A percentile compares a stretch with the other conserved stretches of the same genome.
phyloP scores from a whole-genome alignment of 129 eudicot species.

The Centrapalus pauciflorus region DNA sequence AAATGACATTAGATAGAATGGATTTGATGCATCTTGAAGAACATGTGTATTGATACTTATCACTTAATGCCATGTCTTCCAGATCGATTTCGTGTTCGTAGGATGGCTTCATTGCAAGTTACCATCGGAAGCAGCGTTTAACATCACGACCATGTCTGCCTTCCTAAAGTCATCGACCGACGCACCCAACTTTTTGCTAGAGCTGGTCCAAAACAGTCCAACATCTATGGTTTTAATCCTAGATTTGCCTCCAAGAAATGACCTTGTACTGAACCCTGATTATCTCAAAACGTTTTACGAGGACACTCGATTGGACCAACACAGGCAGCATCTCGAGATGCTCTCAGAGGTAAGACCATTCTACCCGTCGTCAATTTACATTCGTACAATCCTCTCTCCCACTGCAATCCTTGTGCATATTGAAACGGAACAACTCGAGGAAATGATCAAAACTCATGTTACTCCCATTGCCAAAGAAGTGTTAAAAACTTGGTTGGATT shows the following conservation, averaged over 20 bases:
- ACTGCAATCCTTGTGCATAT: slow-evolving; percentile 55
- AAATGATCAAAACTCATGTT: slow-evolving; percentile 53
- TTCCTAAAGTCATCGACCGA: slow-evolving; percentile 68
- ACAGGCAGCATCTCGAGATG: slow-evolving; percentile 51
- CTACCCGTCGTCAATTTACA: slow-evolving; percentile 60
- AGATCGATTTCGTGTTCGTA: slow-evolving; percentile 80
- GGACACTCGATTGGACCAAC: slow-evolving; percentile 63
- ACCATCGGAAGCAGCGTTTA: slow-evolving; percentile 78
- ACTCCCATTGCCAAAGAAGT: slow-evolving; percentile 52
- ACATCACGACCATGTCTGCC: slow-evolving; percentile 70
- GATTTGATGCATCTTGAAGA: not conserved
- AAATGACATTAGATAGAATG: too few relatives aligned
- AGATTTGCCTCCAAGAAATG: slow-evolving; percentile 80
- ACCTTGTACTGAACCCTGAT: slow-evolving; percentile 63
- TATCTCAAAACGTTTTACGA: slow-evolving; percentile 87
- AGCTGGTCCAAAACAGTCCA: slow-evolving; percentile 71
- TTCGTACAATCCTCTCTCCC: slow-evolving; percentile 69
- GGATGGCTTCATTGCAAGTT: slow-evolving; percentile 82
- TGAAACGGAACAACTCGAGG: slow-evolving; percentile 52
- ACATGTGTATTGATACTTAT: too few relatives aligned
- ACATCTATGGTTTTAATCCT: slow-evolving; percentile 65
- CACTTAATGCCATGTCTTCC: slow-evolving; percentile 11
- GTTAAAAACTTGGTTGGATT: slow-evolving; percentile 61
- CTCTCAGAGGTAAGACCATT: slow-evolving; percentile 74
- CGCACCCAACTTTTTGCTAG: slow-evolving; percentile 78